A percentile compares a stretch with the other conserved stretches of the same genome.
Evolutionary conservation across 2,329 filamentous ascomycete species (phyloP).

Genomic region (Harringtonia lauricola): DNA sequence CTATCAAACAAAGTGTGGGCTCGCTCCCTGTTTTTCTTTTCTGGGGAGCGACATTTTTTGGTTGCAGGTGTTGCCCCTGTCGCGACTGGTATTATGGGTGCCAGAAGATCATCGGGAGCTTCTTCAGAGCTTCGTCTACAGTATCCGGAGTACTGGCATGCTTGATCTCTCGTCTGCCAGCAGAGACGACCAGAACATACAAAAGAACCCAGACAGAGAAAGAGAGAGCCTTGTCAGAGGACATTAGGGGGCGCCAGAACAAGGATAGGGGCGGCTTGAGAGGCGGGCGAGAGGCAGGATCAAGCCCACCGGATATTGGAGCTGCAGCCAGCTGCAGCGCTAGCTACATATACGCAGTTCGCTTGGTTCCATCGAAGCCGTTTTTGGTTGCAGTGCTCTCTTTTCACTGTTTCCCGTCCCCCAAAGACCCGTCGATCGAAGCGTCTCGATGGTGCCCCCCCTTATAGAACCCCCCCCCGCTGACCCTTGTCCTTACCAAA

Average conservation of each 20-base stretch:
- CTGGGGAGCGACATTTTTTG: slow-evolving; percentile 1
- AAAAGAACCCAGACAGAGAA: not conserved
- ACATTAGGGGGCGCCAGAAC: too few relatives aligned
- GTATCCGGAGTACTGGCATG: not conserved
- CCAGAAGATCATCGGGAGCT: too few relatives aligned
- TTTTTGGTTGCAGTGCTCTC: slow-evolving; percentile 3
- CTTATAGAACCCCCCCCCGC: slow-evolving; percentile 4
- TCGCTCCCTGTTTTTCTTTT: not conserved
- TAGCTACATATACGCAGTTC: slow-evolving; percentile 1
- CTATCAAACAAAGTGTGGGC: not conserved
- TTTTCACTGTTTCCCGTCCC: not conserved
- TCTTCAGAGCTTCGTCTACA: too few relatives aligned
- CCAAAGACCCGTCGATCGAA: slow-evolving; percentile 6
- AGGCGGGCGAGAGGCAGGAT: too few relatives aligned
- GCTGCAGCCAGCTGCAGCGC: slow-evolving; percentile 2
- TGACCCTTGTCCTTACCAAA: slow-evolving; percentile 3
- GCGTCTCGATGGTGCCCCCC: slow-evolving; percentile 4
- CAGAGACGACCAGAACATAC: not conserved
- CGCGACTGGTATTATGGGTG: too few relatives aligned
- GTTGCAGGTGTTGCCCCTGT: too few relatives aligned
- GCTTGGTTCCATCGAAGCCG: slow-evolving; percentile 1
- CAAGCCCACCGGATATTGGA: slow-evolving; percentile 4
- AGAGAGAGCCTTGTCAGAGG: too few relatives aligned
- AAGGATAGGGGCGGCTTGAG: not conserved
- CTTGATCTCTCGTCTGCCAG: not conserved